Percentiles rank a stretch among this genome's conserved stretches.
These are phyloP conservation scores for Ephemerocybe angulata DNA, from an alignment of 768 basidiomycete species.

Conservation along the genomic window DNA sequence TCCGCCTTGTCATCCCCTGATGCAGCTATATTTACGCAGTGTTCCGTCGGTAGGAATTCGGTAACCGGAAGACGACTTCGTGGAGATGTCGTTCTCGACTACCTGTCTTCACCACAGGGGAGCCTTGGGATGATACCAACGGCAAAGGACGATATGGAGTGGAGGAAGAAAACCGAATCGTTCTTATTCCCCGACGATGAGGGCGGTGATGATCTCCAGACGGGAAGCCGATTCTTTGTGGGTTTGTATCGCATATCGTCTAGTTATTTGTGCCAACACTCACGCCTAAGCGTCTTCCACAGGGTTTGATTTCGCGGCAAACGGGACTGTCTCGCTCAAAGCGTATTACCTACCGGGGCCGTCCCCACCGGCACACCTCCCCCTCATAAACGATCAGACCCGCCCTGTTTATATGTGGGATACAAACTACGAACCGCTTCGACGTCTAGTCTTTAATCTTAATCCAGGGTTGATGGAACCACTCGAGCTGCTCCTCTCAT, in stretches of 20 bases:
- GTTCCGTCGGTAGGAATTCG: constrained; percentile 21
- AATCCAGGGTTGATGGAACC: constrained; percentile 23
- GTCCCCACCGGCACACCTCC: constrained; percentile 3
- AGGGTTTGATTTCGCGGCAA: constrained; percentile 29
- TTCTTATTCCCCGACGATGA: constrained; percentile 23
- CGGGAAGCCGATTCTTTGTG: constrained; percentile 28
- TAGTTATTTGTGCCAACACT: background rate
- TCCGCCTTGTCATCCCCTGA: background rate
- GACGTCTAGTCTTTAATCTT: constrained; percentile 19
- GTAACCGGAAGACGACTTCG: constrained; percentile 21
- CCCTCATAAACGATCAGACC: constrained; percentile 5
- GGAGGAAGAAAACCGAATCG: constrained; percentile 26
- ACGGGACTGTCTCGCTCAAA: constrained; percentile 25
- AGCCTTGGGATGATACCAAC: constrained; percentile 26
- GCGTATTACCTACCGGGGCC: constrained; percentile 28
- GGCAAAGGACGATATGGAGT: constrained; percentile 20
- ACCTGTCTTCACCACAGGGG: constrained; percentile 24
- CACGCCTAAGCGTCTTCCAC: background rate
- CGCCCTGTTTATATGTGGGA: constrained; percentile 20
- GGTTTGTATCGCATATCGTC: constrained; percentile 13
- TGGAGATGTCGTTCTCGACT: constrained; percentile 25
- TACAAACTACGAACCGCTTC: constrained; percentile 20
- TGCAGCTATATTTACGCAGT: background rate
- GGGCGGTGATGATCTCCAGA: constrained; percentile 12
- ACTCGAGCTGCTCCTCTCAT: constrained; percentile 25